These are phyloP conservation scores for Vanrija pseudolonga DNA, from an alignment of 1,284 basidiomycete species.

Conservation along the genomic window DNA sequence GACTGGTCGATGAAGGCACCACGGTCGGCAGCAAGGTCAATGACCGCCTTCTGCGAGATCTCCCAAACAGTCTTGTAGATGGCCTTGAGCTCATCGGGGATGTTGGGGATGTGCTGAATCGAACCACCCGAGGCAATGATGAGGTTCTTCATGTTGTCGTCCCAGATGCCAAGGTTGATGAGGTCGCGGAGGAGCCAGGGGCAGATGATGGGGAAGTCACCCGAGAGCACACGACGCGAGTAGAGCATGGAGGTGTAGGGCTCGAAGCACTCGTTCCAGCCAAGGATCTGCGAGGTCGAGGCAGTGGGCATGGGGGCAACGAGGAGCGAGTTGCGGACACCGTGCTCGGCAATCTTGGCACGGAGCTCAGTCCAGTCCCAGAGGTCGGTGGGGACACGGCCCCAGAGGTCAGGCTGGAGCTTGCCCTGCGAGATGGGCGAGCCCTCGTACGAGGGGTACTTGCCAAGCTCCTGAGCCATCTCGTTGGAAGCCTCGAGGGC, in stretches of 20 bases:
- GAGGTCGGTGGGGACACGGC: slow-evolving; percentile 81
- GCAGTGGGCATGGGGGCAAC: slow-evolving; percentile 98
- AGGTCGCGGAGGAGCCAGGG: slow-evolving; percentile 97
- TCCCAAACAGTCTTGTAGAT: slow-evolving; percentile 74
- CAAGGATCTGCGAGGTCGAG: slow-evolving; percentile 96
- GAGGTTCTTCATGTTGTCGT: slow-evolving; percentile 99
- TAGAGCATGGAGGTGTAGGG: slow-evolving; percentile 82
- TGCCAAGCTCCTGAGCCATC: slow-evolving; percentile 74
- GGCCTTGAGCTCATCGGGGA: slow-evolving; percentile 81
- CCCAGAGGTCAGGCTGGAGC: slow-evolving; percentile 96
- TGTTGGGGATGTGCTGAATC: slow-evolving; percentile 80
- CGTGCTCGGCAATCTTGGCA: slow-evolving; percentile 79
- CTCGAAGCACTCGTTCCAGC: slow-evolving; percentile 86
- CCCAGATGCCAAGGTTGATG: slow-evolving; percentile 92
- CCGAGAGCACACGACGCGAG: slow-evolving; percentile 96
- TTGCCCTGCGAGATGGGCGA: slow-evolving; percentile 84
- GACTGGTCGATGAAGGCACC: slow-evolving; percentile 98
- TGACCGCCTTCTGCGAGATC: slow-evolving; percentile 96
- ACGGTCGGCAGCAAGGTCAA: slow-evolving; percentile 96
- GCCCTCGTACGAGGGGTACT: slow-evolving; percentile 89
- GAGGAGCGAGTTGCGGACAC: slow-evolving; percentile 90
- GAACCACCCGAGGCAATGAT: slow-evolving; percentile 98
- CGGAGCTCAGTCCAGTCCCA: slow-evolving; percentile 95
- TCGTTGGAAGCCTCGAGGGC: slow-evolving; percentile 90
- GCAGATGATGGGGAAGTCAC: slow-evolving; percentile 99